These are phyloP conservation scores for Ustilago nuda DNA, from an alignment of 1,284 basidiomycete genomes.

Conservation along the genomic window DNA sequence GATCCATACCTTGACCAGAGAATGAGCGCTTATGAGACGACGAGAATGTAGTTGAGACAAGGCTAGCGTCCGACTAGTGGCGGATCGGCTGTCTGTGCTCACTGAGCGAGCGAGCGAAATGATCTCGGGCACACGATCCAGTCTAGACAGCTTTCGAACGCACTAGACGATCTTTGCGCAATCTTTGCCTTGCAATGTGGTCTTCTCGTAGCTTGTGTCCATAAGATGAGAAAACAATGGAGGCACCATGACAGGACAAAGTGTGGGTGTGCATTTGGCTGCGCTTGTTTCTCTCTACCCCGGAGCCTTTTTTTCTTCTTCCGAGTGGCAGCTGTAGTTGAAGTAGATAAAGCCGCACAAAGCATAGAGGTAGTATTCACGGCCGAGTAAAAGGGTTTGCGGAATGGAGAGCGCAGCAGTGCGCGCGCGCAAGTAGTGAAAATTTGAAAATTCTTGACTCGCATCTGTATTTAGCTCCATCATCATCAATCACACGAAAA, in stretches of 20 bases:
- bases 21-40: background rate
- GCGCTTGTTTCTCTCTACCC: constrained; percentile 21
- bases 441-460: too few relatives aligned
- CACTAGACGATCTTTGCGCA: background rate
- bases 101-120: constrained; percentile 1
- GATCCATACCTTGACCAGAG: background rate
- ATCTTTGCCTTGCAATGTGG: background rate
- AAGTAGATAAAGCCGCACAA: too few relatives aligned
- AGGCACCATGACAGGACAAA: background rate
- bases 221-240: background rate
- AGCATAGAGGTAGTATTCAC: too few relatives aligned
- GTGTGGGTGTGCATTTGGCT: background rate
- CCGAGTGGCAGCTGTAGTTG: background rate
- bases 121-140: background rate
- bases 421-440: too few relatives aligned
- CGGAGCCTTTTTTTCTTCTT: constrained; percentile 17
- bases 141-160: background rate
- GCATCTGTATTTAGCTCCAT: too few relatives aligned
- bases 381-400: too few relatives aligned
- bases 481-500: too few relatives aligned
- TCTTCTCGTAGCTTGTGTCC: background rate
- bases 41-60: background rate
- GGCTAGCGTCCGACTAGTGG: background rate
- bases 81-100: background rate
- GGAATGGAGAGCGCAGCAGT: too few relatives aligned